Base-by-base conservation (phyloP, 2,329 filamentous ascomycete genomes). In the Tolypocladium paradoxum region DNA sequence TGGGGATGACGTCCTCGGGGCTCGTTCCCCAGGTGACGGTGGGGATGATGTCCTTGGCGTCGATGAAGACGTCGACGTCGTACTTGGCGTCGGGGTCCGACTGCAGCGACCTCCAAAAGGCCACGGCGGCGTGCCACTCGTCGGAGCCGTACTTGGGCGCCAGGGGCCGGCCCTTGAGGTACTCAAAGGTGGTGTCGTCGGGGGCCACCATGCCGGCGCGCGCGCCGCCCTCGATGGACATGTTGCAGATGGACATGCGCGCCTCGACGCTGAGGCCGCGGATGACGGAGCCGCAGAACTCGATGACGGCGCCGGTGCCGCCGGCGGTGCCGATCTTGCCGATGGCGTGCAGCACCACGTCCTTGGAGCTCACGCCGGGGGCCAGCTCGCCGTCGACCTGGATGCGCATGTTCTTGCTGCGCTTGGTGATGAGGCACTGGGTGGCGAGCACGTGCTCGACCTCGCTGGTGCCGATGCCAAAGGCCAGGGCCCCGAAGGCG, bases 201-300 rank as follows among this genome's bases (percentile, higher is more conserved):
- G 93, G 93, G 11, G 93, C 93, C 55, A 99, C 85, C 90, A 99
- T 95, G 60, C 93, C 93, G 56, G 92, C 92, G 73, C 93, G 82
- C 48, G 93, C 93, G 71, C 93, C 93, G 61, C 80, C 93, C 76
- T 99, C 93, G 62, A 97, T 96, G 16, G 91, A 90, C 93, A 97
- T 97, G 76, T 99, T 99, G 77, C 93, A 97, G 69, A 99, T 95
- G 58, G 91, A 96, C 93, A 99, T 97, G 61, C 93, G 84, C 45
- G 92, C 93, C 73, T 97, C 93, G 82, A 99, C 96, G 71, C 89
- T 95, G 62, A 97, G 77, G 56, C 73, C 75, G 61, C 90, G 84
- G 67, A 99, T 96, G 56, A 93, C 89, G 50, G 91, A 96, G 55
- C 93, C 93, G 67, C 90, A 96, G 76, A 92, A 99, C 75, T 99